These are phyloP conservation scores for Trametes villosa DNA, from an alignment of 768 basidiomycete genomes.

Conservation along the genomic window DNA sequence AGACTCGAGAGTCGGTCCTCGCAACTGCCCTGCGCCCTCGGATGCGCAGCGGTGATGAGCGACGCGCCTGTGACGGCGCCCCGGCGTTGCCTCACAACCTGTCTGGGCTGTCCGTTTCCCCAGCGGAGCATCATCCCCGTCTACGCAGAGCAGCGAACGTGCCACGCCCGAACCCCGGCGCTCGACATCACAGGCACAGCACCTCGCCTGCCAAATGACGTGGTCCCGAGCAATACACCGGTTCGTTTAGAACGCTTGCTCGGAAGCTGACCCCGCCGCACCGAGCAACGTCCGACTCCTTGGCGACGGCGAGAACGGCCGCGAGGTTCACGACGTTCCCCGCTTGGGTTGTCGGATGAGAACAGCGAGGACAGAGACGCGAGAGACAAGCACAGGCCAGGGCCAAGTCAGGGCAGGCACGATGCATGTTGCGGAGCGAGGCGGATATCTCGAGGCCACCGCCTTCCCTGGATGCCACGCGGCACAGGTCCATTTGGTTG, in stretches of 20 bases:
- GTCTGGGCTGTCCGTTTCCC: not conserved
- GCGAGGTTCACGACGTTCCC: too few species aligned
- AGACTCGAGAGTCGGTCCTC: not conserved
- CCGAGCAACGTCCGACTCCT: too few species aligned
- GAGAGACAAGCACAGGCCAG: not conserved
- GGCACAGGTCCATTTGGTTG: too few species aligned
- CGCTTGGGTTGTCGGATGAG: too few species aligned
- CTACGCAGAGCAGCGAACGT: not conserved
- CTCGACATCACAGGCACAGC: not conserved
- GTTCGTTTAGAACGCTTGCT: not conserved
- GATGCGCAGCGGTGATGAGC: not conserved
- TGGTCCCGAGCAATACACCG: not conserved
- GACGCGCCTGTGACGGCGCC: not conserved
- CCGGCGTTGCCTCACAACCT: slow-evolving; percentile 12
- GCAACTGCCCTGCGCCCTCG: not conserved
- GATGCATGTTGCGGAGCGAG: not conserved
- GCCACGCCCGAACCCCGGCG: not conserved
- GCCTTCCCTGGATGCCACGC: too few species aligned
- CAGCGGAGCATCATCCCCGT: not conserved
- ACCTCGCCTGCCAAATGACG: not conserved
- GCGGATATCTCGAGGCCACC: too few species aligned
- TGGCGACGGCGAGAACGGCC: too few species aligned
- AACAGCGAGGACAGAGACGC: too few species aligned
- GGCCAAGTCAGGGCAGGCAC: not conserved
- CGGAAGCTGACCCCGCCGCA: too few species aligned